phyloP scores from a whole-genome alignment of 768 basidiomycete genomes.

The Termitomyces titanicus region DNA sequence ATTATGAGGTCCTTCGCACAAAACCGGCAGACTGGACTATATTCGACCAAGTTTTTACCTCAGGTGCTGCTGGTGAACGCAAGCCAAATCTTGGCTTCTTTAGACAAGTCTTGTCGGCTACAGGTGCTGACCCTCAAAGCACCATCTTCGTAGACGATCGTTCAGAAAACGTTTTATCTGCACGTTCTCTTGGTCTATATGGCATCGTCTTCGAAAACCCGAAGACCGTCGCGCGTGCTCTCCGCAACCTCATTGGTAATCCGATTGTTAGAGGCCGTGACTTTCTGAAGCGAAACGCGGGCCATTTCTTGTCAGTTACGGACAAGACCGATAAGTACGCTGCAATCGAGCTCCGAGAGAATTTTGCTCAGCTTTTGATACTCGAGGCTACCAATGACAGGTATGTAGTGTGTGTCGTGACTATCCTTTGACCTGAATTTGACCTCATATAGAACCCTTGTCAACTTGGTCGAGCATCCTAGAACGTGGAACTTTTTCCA shows the following conservation, averaged over 20 bases:
- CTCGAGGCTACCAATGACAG: slow-evolving; percentile 45
- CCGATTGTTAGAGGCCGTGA: slow-evolving; percentile 39
- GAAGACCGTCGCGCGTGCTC: slow-evolving; percentile 36
- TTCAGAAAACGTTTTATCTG: slow-evolving; percentile 53
- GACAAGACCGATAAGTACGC: slow-evolving; percentile 23
- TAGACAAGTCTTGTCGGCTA: slow-evolving; percentile 40
- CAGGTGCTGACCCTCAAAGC: slow-evolving; percentile 39
- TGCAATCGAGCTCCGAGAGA: slow-evolving; percentile 41
- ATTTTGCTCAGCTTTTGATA: slow-evolving; percentile 58
- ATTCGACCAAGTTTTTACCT: slow-evolving; percentile 50
- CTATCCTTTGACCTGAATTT: neutral
- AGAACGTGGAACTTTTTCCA: slow-evolving; percentile 56
- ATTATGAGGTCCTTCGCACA: slow-evolving; percentile 42
- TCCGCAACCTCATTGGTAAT: slow-evolving; percentile 45
- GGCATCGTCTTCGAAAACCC: slow-evolving; percentile 49
- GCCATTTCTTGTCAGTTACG: slow-evolving; percentile 41
- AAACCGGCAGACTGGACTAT: slow-evolving; percentile 46
- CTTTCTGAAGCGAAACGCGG: slow-evolving; percentile 38
- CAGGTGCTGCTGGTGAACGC: slow-evolving; percentile 47
- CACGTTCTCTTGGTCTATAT: slow-evolving; percentile 51
- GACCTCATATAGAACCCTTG: slow-evolving; percentile 33
- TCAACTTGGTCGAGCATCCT: slow-evolving; percentile 37
- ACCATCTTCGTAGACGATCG: slow-evolving; percentile 61
- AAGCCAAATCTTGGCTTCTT: slow-evolving; percentile 56
- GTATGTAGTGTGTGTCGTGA: slow-evolving; percentile 21